These are phyloP conservation scores for Cinchona pubescens DNA, from an alignment of 257 asterid genomes.

Conservation along the genomic window DNA sequence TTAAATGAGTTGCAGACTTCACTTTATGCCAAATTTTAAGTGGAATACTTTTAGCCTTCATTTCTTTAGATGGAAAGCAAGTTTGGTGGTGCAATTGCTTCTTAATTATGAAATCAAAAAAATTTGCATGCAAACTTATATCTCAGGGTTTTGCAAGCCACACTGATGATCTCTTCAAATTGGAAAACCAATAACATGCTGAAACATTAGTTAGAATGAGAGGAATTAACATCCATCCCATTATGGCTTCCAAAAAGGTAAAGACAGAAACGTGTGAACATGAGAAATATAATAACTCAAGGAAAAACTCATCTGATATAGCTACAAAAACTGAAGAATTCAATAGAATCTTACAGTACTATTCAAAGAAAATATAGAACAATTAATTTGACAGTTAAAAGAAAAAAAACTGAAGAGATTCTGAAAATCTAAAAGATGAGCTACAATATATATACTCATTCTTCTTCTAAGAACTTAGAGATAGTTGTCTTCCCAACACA, in stretches of 20 bases:
- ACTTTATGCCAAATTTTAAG: background rate
- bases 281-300: background rate
- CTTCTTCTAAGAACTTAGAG: conserved; percentile 5
- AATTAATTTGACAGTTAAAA: background rate
- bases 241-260: too few relatives aligned
- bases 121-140: conserved; percentile 12
- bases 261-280: background rate
- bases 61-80: background rate
- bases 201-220: too few relatives aligned
- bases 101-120: background rate
- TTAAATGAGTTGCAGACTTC: background rate
- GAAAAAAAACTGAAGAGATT: background rate
- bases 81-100: background rate
- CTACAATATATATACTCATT: background rate
- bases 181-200: background rate
- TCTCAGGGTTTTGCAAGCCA: background rate
- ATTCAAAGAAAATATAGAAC: background rate
- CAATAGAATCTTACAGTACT: background rate
- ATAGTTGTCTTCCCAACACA: conserved; percentile 36
- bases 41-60: background rate
- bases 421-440: background rate
- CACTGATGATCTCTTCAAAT: background rate
- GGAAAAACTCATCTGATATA: too few relatives aligned
- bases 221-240: too few relatives aligned
- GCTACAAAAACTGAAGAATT: too few relatives aligned